These are phyloP conservation scores for Pyrenopolyporus hunteri DNA, from an alignment of 495 filamentous ascomycete species.

Conservation along the genomic window DNA sequence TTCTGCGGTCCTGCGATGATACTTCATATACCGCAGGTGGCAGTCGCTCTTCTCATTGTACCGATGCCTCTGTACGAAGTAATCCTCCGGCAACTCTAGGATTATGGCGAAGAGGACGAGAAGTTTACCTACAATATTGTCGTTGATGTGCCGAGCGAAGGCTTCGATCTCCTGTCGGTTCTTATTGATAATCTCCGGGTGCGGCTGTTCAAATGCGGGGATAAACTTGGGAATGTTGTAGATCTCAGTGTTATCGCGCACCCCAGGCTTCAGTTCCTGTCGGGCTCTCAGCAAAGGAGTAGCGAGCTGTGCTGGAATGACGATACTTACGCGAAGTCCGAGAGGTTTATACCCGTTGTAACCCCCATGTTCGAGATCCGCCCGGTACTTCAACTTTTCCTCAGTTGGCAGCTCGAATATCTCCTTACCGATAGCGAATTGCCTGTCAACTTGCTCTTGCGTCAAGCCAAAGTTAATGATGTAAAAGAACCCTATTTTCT, in stretches of 20 bases:
- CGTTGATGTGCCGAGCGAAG: constrained; percentile 56
- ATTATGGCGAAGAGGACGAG: constrained; percentile 58
- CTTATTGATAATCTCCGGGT: constrained; percentile 43
- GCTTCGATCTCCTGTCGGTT: constrained; percentile 50
- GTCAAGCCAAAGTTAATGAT: constrained; percentile 63
- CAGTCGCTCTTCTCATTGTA: constrained; percentile 56
- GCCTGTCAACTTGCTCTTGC: constrained; percentile 64
- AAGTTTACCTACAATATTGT: constrained; percentile 53
- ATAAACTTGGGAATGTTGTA: constrained; percentile 60
- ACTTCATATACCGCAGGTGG: constrained; percentile 63
- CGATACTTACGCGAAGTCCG: constrained; percentile 35
- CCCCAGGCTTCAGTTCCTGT: constrained; percentile 46
- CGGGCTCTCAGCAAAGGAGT: constrained; percentile 33
- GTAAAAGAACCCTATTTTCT: constrained; percentile 65
- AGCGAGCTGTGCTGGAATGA: too few species aligned
- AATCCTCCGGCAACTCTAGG: constrained; percentile 60
- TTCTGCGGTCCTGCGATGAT: constrained; percentile 50
- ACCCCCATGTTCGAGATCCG: constrained; percentile 42
- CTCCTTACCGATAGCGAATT: constrained; percentile 64
- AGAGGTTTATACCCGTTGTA: constrained; percentile 46
- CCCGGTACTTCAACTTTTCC: constrained; percentile 48
- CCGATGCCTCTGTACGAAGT: constrained; percentile 54
- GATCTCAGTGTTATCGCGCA: constrained; percentile 57
- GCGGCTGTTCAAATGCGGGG: constrained; percentile 44
- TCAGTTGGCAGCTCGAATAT: constrained; percentile 62